These are phyloP conservation scores for Beauveria sp. DNA, from an alignment of 2,329 filamentous ascomycete genomes.

Conservation along the genomic window DNA sequence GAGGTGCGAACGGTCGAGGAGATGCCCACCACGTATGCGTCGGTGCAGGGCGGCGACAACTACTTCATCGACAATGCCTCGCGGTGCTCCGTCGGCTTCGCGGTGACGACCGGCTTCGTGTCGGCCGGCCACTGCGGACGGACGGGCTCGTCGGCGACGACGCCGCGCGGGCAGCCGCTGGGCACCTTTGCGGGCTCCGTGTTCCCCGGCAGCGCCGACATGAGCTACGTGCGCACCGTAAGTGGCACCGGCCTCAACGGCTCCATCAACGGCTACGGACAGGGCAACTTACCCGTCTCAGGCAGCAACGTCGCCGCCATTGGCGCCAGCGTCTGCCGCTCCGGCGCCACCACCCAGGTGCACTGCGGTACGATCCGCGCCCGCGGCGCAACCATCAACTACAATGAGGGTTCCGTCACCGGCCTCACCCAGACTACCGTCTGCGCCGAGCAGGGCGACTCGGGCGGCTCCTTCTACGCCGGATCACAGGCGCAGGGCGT, in stretches of 20 bases:
- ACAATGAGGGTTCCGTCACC: slow-evolving; percentile 31
- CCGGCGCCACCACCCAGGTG: slow-evolving; percentile 33
- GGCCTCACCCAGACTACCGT: slow-evolving; percentile 33
- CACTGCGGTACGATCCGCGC: slow-evolving; percentile 30
- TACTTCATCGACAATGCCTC: slow-evolving; percentile 26
- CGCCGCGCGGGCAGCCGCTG: slow-evolving; percentile 22
- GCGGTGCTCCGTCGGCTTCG: slow-evolving; percentile 33
- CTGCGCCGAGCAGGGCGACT: slow-evolving; percentile 35
- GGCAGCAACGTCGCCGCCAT: slow-evolving; percentile 30
- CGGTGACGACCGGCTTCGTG: slow-evolving; percentile 33
- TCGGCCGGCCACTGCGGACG: slow-evolving; percentile 32
- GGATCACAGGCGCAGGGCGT: slow-evolving; percentile 35
- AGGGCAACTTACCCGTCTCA: slow-evolving; percentile 24
- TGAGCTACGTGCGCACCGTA: slow-evolving; percentile 28
- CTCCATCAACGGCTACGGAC: slow-evolving; percentile 28
- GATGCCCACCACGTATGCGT: slow-evolving; percentile 28
- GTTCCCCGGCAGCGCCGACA: slow-evolving; percentile 33
- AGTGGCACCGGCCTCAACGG: slow-evolving; percentile 27
- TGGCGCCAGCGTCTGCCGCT: slow-evolving; percentile 32
- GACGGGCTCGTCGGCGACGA: slow-evolving; percentile 24
- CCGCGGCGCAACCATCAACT: slow-evolving; percentile 29
- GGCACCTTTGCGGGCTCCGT: slow-evolving; percentile 30
- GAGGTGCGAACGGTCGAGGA: slow-evolving; percentile 26
- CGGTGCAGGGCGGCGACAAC: slow-evolving; percentile 29
- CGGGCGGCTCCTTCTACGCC: slow-evolving; percentile 32